Evolutionary conservation across 2,329 filamentous ascomycete species (phyloP).

Genomic region (Trichophaea hybrida): DNA sequence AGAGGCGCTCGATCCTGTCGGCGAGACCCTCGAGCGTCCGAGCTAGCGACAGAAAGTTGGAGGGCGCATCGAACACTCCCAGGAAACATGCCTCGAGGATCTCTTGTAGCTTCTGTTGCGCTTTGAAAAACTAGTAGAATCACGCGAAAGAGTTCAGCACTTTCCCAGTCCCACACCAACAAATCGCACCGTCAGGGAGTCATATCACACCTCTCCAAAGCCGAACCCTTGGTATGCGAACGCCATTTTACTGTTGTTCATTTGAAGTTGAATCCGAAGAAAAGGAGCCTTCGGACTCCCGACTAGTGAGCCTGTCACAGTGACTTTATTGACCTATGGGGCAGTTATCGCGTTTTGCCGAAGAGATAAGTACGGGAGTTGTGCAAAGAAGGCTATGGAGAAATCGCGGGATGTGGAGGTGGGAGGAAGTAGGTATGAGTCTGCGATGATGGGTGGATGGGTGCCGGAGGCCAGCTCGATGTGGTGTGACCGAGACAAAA

Average conservation of each 20-base stretch:
- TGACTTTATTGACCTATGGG: background rate
- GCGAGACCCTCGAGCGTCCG: slow-evolving; percentile 2
- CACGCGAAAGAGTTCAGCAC: background rate
- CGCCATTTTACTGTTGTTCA: background rate
- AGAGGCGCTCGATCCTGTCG: slow-evolving; percentile 4
- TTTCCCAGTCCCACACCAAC: background rate
- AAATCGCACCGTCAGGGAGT: background rate
- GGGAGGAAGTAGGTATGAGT: background rate
- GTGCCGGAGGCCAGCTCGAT: background rate
- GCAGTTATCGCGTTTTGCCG: background rate
- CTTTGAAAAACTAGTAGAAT: slow-evolving; percentile 4
- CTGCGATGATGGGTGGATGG: background rate
- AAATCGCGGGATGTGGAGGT: background rate
- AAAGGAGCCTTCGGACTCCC: background rate
- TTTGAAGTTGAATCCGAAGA: background rate
- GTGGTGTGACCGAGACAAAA: background rate
- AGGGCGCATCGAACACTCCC: slow-evolving; percentile 6
- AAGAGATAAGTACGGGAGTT: background rate
- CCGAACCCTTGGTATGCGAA: slow-evolving; percentile 7
- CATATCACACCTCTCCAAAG: slow-evolving; percentile 4
- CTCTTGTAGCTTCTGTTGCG: slow-evolving; percentile 4
- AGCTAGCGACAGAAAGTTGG: slow-evolving; percentile 2
- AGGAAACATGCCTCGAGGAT: slow-evolving; percentile 1
- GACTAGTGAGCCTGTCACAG: background rate
- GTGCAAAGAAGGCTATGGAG: background rate